Base-by-base conservation (phyloP, 2,329 filamentous ascomycete genomes). In the Hypoxylon sp. region DNA sequence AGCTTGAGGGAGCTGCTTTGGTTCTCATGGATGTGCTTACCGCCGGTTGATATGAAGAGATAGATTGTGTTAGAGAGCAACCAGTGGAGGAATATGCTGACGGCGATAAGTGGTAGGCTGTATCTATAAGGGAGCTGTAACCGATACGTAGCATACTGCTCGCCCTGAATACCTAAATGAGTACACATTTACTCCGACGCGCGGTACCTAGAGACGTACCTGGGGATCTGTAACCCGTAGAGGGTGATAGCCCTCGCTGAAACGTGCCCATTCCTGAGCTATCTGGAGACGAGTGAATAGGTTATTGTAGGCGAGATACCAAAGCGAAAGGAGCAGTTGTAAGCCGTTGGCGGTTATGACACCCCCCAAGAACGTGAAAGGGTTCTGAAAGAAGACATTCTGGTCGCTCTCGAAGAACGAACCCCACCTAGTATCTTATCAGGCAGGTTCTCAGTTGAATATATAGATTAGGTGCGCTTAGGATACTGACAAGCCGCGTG, bases 251-350 rank as follows among this genome's bases (percentile, higher is more conserved):
- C 68, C 22, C 0, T 47, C 19, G 2, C 78, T 78, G 59, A 79
- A 83, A 0, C 68, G 63, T 19, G 76, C 76, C 79, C 81, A 87
- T 72, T 87, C 86, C 1, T 74, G 61, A 0, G 77, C 81, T 9
- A 80, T 64, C 1, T 81, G 76, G 73, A 86, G 83, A 13, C 75
- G 74, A 0, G 85, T 87, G 50, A 81, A 78, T 0, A 84, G 26
- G 2, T 71, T 75, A 66, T 84, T 85, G 69, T 81, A 79, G 3
- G 68, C 65, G 5, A 85, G 66, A 64, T 84, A 85, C 26, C 79
- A 71, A 19, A 81, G 74, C 0, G 82, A 83, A 0, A 84, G 63
- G 0, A 83, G 60, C 0, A 81, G 31, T 60, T 85, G 83, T 0
- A 82, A 81, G 3, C 74, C 57, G 48, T 84, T 85, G 31, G 78